Evolutionary conservation across 1,139 yeast species (phyloP).

Genomic region (Magnusiomyces ingens): DNA sequence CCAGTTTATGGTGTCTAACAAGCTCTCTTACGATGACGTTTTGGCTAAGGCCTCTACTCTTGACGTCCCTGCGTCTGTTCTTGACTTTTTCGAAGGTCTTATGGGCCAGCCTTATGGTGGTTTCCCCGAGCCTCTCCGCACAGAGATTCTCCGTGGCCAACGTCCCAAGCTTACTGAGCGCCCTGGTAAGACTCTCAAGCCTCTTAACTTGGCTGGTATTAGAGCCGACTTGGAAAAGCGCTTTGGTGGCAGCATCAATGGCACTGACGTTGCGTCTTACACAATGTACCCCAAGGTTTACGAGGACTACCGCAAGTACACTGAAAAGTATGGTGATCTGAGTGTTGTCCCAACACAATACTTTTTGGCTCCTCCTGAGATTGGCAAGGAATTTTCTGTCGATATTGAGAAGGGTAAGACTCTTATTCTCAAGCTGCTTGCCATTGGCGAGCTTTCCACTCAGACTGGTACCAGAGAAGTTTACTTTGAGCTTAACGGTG

Average conservation of each 20-base stretch:
- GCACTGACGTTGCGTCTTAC: conserved; percentile 88
- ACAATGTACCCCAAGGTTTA: conserved; percentile 97
- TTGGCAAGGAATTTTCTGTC: conserved; percentile 83
- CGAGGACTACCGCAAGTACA: conserved; percentile 71
- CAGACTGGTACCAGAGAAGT: conserved; percentile 93
- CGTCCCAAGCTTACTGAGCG: conserved; percentile 82
- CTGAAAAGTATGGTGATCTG: conserved; percentile 82
- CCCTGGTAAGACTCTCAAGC: conserved; percentile 85
- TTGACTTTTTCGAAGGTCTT: conserved; percentile 97
- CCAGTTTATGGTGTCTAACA: conserved; percentile 96
- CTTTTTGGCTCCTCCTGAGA: conserved; percentile 78
- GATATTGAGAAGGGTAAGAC: conserved; percentile 94
- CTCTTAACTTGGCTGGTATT: conserved; percentile 67
- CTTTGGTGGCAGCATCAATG: conserved; percentile 48
- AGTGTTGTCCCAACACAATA: conserved; percentile 88
- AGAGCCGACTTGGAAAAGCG: conserved; percentile 58
- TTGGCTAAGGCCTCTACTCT: conserved; percentile 77
- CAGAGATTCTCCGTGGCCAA: conserved; percentile 80
- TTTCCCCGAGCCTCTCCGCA: conserved; percentile 97
- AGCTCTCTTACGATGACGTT: conserved; percentile 78
- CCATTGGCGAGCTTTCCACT: conserved; percentile 80
- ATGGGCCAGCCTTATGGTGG: conserved; percentile 99
- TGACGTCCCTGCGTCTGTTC: conserved; percentile 96
- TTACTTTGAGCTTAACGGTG: conserved; percentile 96
- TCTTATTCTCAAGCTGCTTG: conserved; percentile 82